phyloP scores from a whole-genome alignment of 2,329 filamentous ascomycete species.

The Aspergillus sp. region DNA sequence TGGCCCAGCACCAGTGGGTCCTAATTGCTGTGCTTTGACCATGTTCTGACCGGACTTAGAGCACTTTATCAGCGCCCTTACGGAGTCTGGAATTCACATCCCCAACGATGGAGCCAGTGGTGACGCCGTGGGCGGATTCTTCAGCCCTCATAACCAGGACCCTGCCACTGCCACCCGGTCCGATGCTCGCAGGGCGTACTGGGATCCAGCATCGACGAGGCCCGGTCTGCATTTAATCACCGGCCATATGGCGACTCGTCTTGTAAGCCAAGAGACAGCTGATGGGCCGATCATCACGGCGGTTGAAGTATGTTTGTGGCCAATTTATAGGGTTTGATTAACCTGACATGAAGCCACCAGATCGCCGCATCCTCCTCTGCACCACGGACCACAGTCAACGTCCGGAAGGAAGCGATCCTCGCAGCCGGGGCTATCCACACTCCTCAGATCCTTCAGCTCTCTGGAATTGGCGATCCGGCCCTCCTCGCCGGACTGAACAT shows the following conservation, averaged over 20 bases:
- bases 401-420: conserved; percentile 1
- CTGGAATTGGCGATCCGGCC: conserved; percentile 2
- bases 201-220: neutral
- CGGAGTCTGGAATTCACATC: neutral
- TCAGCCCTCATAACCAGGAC: conserved; percentile 7
- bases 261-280: neutral
- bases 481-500: neutral
- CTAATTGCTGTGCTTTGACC: too few species aligned
- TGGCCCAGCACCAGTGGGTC: neutral
- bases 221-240: neutral
- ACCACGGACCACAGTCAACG: neutral
- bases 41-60: too few species aligned
- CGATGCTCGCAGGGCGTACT: conserved; percentile 3
- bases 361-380: neutral
- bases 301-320: neutral
- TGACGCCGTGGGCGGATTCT: conserved; percentile 5
- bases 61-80: conserved; percentile 5
- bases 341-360: neutral
- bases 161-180: neutral
- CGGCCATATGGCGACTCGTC: neutral
- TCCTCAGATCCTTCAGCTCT: conserved; percentile 7
- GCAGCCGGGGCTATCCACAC: conserved; percentile 9
- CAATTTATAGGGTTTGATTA: too few species aligned
- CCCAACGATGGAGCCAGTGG: conserved; percentile 3
- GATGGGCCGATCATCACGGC: neutral